Base-by-base conservation (phyloP, 768 basidiomycete genomes). In the Mycena vulgaris region DNA sequence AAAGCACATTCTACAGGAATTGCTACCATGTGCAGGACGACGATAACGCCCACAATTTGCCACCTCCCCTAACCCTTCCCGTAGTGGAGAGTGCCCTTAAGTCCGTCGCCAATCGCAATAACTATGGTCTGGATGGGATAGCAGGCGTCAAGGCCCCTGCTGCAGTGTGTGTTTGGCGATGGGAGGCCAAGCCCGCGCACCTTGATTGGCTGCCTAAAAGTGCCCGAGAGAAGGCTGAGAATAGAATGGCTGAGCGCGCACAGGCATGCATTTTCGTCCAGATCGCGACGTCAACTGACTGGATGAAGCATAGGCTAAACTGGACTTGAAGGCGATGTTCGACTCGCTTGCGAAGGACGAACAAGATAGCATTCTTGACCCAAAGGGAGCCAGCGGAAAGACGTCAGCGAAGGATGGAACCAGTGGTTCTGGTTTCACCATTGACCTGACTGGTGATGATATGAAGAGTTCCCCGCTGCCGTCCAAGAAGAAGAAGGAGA, bases 81-180 rank as follows among this genome's bases (percentile, higher is more conserved):
- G 74, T 82, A 1, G 84, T 97, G 5, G 94, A 95, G 74, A 79
- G 82, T 39, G 88, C 90, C 16, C 91, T 97, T 58, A 90, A 88
- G 76, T 74, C 82, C 3, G 78, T 92, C 14, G 88, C 94, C 64
- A 83, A 78, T 31, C 90, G 96, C 19, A 88, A 86, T 30, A 96
- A 97, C 78, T 97, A 97, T 75, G 96, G 96, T 1, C 79, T 96
- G 7, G 90, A 94, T 60, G 80, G 82, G 2, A 75, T 81, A 21
- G 75, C 80, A 13, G 88, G 87, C 39, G 82, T 82, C 60, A 93
- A 87, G 76, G 75, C 83, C 25, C 90, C 92, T 17, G 88, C 91
- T 9, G 82, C 88, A n/a, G 80, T 94, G 37, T 91, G 88, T 70
- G 82, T 93, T 25, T 97, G 94, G 95, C 85, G 93, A 59, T 97